A percentile compares a stretch with the other conserved stretches of the same genome.
Evolutionary conservation across 2,329 filamentous ascomycete genomes (phyloP).

Genomic region (Aureobasidium subglaciale): DNA sequence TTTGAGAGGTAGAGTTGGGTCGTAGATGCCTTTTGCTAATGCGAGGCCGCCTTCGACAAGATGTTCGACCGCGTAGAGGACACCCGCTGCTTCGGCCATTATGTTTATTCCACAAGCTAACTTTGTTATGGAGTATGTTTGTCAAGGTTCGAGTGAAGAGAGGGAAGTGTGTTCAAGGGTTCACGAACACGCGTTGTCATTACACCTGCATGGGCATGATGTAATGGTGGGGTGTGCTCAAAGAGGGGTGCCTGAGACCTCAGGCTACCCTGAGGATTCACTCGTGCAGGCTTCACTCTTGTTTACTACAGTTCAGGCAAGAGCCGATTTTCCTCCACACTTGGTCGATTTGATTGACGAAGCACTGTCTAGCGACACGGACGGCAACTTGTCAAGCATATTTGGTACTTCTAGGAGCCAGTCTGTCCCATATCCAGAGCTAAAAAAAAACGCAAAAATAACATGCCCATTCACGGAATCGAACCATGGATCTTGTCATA

Average conservation of each 20-base stretch:
- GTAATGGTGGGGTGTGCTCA: not conserved
- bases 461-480: conserved; percentile 6
- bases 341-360: too few species aligned
- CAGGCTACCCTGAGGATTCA: too few species aligned
- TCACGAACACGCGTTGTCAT: not conserved
- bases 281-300: not conserved
- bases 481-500: conserved; percentile 15
- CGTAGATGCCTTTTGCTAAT: conserved; percentile 40
- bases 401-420: too few species aligned
- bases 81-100: conserved; percentile 32
- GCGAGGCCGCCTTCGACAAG: conserved; percentile 36
- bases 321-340: too few species aligned
- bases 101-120: too few species aligned
- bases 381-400: too few species aligned
- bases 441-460: not conserved
- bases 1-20: conserved; percentile 46
- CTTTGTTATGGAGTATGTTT: not conserved
- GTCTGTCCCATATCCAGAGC: not conserved
- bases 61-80: conserved; percentile 30
- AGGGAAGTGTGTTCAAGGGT: not conserved
- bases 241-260: too few species aligned
- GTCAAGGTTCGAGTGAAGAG: not conserved
- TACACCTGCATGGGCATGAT: not conserved
- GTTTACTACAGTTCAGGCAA: too few species aligned
- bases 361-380: too few species aligned